Base-by-base conservation (phyloP, 768 basidiomycete genomes). In the Russula emetica region DNA sequence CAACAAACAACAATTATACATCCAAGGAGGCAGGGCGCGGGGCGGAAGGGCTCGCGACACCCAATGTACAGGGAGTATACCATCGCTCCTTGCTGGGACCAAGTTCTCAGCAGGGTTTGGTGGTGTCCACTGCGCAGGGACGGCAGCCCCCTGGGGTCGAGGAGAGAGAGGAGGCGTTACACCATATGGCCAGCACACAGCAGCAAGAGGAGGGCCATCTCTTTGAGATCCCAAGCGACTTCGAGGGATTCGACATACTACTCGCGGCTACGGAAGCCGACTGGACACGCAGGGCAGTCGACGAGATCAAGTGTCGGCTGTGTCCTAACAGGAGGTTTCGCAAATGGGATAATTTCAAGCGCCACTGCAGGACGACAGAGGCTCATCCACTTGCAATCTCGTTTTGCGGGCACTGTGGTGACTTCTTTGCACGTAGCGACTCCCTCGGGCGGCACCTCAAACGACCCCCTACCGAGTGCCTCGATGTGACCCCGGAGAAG, bases 11-110 rank as follows among this genome's bases (percentile, higher is more conserved):
- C 20, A 42, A 55, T 6, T 1, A 8, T n/a, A 44, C 28, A 61
- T 52, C 40, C 53, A 34, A 55, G 32, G 52, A 20, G 53, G 60
- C 3, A 18, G 53, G 44, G 36, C 34, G 53, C 32, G 60, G 60
- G 38, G 60, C 53, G 44, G 60, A 14, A 44, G 55, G 24, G 60
- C 60, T 61, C 60, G 53, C 60, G 32, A 18, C 53, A 32, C 18
- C 11, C 13, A 55, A 24, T 4, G 24, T 53, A 34, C 44, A 28
- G 3, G 61, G 34, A 62, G 8, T 62, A 51, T 47, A 56, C 47
- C 55, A 56, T 32, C 38, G 22, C 20, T 10, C 18, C 38, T 22
- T 42, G 20, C 32, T 3, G 55, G 61, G 61, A 26, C 61, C 55
- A 22, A 56, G 55, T 22, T 47, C 51, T 26, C 55, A 28, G 20